Base-by-base conservation (phyloP, 1,284 basidiomycete genomes). In the Microbotryum violaceum region DNA sequence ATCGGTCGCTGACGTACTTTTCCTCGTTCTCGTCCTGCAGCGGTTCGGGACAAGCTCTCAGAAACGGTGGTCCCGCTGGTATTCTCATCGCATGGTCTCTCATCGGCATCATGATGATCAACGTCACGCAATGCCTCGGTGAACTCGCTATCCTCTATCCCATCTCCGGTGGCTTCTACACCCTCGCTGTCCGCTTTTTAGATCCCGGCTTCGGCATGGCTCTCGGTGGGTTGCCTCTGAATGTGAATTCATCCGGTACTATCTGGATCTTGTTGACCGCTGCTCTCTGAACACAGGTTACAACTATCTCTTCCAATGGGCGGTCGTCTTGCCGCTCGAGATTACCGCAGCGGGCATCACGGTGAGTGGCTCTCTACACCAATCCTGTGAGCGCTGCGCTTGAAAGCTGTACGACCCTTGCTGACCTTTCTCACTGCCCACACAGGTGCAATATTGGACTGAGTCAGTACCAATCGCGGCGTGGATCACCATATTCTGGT, bases 91-190 rank as follows among this genome's bases (percentile, higher is more conserved):
- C 66, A 0, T 74, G 73, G 69, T 76, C 66, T 62, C 66, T 75
- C 45, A 72, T 74, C 62, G 72, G 73, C 20, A 70, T 73, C 65
- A 62, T 72, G 49, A 57, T 75, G 50, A 62, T 73, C 47, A 71
- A 70, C 62, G 73, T 73, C 4, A 66, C 65, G 16, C 62, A 69
- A 56, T 64, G 68, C 21, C 62, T 70, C 37, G 65, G 77, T 60
- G 78, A 79, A 69, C 75, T 79, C 73, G 73, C 75, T 61, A 71
- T 57, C 65, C 67, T 63, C 65, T 79, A 73, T 69, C 78, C 77
- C 16, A 77, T 79, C 59, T 74, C 76, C 60, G 77, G 78, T 48
- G 71, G 75, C 67, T 80, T 78, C 75, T 78, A 77, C 64, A 77
- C 75, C 8, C 72, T 77, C 18, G 72, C 74, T n/a, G 69, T 61